Evolutionary conservation across 345 rosid genomes (phyloP).

Genomic region (Litchi chinensis): DNA sequence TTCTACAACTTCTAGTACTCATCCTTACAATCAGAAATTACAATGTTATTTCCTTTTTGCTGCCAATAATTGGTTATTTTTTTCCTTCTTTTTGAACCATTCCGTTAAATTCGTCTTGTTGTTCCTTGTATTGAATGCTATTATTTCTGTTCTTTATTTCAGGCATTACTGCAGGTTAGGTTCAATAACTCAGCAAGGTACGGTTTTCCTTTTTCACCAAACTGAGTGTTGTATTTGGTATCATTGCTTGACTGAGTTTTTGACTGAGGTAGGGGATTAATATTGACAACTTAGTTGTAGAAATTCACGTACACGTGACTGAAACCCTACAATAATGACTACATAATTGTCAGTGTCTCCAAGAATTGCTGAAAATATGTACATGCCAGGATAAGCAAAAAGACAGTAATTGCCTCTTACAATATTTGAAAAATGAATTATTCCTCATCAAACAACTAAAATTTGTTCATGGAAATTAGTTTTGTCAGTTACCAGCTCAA

Average conservation of each 20-base stretch:
- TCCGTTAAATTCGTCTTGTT: neutral
- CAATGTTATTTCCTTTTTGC: slow-evolving; percentile 17
- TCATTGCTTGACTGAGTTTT: neutral
- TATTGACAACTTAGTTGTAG: neutral
- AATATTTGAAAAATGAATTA: neutral
- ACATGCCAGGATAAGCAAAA: neutral
- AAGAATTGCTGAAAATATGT: slow-evolving; percentile 1
- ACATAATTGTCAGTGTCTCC: neutral
- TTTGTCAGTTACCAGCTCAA: neutral
- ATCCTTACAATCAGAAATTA: slow-evolving; percentile 23
- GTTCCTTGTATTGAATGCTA: neutral
- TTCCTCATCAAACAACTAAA: neutral
- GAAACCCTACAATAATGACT: neutral
- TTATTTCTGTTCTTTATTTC: slow-evolving; percentile 29
- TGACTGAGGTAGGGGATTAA: neutral
- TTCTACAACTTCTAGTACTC: slow-evolving; percentile 36
- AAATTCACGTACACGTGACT: neutral
- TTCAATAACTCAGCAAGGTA: slow-evolving; percentile 68
- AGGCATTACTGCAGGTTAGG: slow-evolving; percentile 93
- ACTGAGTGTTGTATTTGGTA: neutral
- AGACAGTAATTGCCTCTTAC: neutral
- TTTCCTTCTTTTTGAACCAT: neutral
- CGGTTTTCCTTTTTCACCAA: slow-evolving; percentile 19
- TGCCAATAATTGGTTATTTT: slow-evolving; percentile 10
- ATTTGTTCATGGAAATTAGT: neutral